Conservation (phyloP, 768 basidiomycete species). For the Termitomyces sp. region DNA sequence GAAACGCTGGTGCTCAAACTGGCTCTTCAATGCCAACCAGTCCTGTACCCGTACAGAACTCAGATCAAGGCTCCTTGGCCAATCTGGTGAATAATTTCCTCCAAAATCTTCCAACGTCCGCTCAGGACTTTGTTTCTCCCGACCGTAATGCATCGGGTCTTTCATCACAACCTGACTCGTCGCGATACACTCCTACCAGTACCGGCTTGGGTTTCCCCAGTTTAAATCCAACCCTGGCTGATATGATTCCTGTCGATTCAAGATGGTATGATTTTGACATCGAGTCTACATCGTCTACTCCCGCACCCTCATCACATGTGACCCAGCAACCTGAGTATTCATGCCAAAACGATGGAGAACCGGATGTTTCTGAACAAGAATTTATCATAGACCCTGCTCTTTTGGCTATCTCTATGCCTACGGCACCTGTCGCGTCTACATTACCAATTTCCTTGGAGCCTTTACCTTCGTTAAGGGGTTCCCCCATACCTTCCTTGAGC, state of each 20-base stretch:
- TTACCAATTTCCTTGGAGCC: not conserved
- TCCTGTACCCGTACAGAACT: conserved; percentile 5
- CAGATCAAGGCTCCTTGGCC: conserved; percentile 38
- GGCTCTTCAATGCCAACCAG: not conserved
- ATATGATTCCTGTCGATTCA: conserved; percentile 2
- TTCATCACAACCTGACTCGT: conserved; percentile 1
- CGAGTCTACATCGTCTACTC: not conserved
- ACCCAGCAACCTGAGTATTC: not conserved
- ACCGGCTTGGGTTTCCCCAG: conserved; percentile 12
- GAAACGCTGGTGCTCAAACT: conserved; percentile 4
- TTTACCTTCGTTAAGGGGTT: conserved; percentile 14
- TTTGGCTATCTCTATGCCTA: conserved; percentile 20
- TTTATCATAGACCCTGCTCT: conserved; percentile 27
- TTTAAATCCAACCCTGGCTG: conserved; percentile 4
- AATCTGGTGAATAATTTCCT: conserved; percentile 48
- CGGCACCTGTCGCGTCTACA: not conserved
- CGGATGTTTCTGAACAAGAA: conserved; percentile 2
- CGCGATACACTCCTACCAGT: not conserved
- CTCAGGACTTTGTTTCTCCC: conserved; percentile 19
- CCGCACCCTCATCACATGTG: not conserved
- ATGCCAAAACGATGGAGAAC: not conserved
- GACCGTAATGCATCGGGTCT: conserved; percentile 4
- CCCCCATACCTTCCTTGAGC: conserved; percentile 24
- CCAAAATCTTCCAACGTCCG: conserved; percentile 34
- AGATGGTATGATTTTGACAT: conserved; percentile 6